A percentile compares a stretch with the other conserved stretches of the same genome.
These are phyloP conservation scores for Fusarium temperatum DNA, from an alignment of 2,329 filamentous ascomycete species.

Conservation along the genomic window DNA sequence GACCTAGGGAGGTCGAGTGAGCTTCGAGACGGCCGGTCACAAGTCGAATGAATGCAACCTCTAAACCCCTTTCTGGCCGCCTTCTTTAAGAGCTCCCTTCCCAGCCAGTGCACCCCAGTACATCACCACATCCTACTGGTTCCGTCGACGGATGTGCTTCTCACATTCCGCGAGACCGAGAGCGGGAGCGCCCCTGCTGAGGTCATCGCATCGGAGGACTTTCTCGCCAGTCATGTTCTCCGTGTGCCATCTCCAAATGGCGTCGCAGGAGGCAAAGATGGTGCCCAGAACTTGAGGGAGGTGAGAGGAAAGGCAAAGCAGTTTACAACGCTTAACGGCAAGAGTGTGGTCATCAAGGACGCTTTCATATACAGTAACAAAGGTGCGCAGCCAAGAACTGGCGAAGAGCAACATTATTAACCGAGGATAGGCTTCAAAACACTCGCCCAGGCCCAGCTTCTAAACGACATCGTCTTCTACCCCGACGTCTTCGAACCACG, in stretches of 20 bases:
- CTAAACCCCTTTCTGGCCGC: constrained; percentile 98
- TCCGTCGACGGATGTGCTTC: constrained; percentile 89
- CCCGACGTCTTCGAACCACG: constrained; percentile 87
- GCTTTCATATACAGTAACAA: constrained; percentile 95
- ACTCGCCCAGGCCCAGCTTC: constrained; percentile 86
- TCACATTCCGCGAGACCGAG: constrained; percentile 88
- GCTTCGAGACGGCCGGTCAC: constrained; percentile 39
- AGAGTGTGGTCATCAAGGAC: constrained; percentile 95
- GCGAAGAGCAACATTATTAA: constrained; percentile 34
- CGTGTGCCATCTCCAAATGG: constrained; percentile 72
- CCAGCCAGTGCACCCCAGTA: constrained; percentile 88
- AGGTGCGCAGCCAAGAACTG: constrained; percentile 60
- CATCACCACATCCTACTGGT: constrained; percentile 95
- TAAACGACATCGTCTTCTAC: constrained; percentile 87
- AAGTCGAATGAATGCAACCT: constrained; percentile 80
- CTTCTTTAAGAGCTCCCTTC: constrained; percentile 97
- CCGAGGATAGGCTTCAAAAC: constrained; percentile 80
- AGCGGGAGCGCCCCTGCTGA: constrained; percentile 80
- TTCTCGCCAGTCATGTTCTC: constrained; percentile 95
- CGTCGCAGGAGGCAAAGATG: constrained; percentile 64
- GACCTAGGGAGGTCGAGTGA: constrained; percentile 42
- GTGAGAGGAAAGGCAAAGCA: constrained; percentile 92
- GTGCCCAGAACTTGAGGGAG: constrained; percentile 76
- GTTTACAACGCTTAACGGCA: constrained; percentile 90
- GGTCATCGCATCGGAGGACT: constrained; percentile 89